phyloP scores from a whole-genome alignment of 2,329 filamentous ascomycete species.

The Xylariaceae sp. region DNA sequence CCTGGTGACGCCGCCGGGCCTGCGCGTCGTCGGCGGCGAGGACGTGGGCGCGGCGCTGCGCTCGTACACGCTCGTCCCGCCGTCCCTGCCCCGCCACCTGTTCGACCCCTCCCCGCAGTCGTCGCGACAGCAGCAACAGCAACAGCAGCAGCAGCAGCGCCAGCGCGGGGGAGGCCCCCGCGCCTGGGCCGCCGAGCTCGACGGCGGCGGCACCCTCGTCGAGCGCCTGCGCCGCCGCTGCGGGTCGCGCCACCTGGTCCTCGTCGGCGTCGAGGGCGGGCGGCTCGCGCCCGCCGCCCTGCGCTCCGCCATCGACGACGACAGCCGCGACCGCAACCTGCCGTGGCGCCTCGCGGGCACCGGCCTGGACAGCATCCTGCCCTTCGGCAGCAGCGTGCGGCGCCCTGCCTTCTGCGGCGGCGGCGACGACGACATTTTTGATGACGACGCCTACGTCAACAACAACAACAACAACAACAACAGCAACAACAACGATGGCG shows the following conservation, averaged over 20 bases:
- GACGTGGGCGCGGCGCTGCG: conserved; percentile 14
- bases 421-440: background rate
- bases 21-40: conserved; percentile 7
- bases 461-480: too few relatives aligned
- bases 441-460: too few relatives aligned
- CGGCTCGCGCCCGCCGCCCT: conserved; percentile 28
- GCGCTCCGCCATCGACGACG: conserved; percentile 30
- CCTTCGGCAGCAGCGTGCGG: conserved; percentile 22
- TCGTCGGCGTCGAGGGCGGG: conserved; percentile 29
- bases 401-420: conserved; percentile 4
- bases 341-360: conserved; percentile 28
- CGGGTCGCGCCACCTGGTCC: conserved; percentile 23
- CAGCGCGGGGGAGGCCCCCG: conserved; percentile 4
- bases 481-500: too few relatives aligned
- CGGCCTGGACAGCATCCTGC: conserved; percentile 17
- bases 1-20: conserved; percentile 7
- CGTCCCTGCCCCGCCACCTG: conserved; percentile 17
- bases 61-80: conserved; percentile 27
- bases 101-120: conserved; percentile 5
- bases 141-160: conserved; percentile 14
- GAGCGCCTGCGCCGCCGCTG: conserved; percentile 13
- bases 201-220: conserved; percentile 16
- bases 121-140: conserved; percentile 8
- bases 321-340: conserved; percentile 34
- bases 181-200: conserved; percentile 5